Evolutionary conservation across 2,329 filamentous ascomycete species (phyloP), one percentile per base, ranked within the genome.

Genomic region (Alternaria hordeiaustralica): DNA sequence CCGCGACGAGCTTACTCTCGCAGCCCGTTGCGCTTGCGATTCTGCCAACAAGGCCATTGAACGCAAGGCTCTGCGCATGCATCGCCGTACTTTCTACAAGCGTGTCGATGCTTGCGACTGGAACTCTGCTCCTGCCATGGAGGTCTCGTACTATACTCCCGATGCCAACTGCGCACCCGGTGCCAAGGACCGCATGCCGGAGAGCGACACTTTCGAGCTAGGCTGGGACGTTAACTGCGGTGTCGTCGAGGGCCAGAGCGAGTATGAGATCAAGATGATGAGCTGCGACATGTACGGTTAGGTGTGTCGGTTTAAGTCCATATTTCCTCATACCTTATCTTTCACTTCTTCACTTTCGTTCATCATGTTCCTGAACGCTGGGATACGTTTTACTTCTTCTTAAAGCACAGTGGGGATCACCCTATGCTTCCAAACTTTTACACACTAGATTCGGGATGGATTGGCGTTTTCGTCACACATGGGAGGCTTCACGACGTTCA

Each of bases 231-330:
- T 73, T 18, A 60, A 60, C 25, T 74, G 71, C 36, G 71, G 71
- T 63, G 79, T 84, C 15, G 77, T 82, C 4, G 55, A 71, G 18
- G 82, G 83, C 9, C 82, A 84, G 70, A 82, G 81, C 21, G 78
- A 75, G 56, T 84, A 84, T 67, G 71, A 78, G n/a, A 74, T 85
- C 25, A 75, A 78, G 60, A 64, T 78, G 28, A 82, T 83, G 20
- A 68, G 55, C 47, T 78, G 76, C 59, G 71, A 68, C 53, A 67
- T 75, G 74, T 74, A 70, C 26, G 65, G 64, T 50, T 68, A 58
- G 44, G 20, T 44, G 25, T 30, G 20, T 4, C 30, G 9, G 18
- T 33, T 49, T 21, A n/a, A 23, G 25, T 51, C 20, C 56, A 56
- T 45, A 33, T 26, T 60, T 61, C 53, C 63, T 58, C 51, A 54